phyloP scores from a whole-genome alignment of 257 asterid genomes.

The Solanum chilense region DNA sequence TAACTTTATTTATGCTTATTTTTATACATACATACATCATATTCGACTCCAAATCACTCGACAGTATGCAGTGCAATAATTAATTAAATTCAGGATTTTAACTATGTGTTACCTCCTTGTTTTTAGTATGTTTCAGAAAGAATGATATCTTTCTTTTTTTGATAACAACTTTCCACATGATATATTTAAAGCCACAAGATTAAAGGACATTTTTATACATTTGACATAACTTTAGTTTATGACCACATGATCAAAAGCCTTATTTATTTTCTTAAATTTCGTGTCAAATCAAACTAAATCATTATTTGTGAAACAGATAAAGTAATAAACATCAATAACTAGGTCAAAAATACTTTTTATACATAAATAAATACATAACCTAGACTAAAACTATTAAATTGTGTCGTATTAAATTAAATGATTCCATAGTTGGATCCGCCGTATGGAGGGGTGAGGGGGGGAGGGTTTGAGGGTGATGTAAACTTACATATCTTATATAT shows the following conservation, averaged over 20 bases:
- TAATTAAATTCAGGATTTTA: background rate
- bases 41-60: background rate
- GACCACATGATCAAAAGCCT: too few species aligned
- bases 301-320: too few species aligned
- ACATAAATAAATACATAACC: background rate
- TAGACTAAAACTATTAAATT: background rate
- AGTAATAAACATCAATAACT: background rate
- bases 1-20: background rate
- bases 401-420: background rate
- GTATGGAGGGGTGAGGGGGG: background rate
- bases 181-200: too few species aligned
- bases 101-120: rapidly evolving
- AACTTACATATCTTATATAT: background rate
- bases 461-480: background rate
- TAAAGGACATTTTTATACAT: too few species aligned
- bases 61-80: too few species aligned
- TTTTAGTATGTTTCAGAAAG: too few species aligned
- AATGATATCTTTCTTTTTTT: too few species aligned
- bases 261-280: too few species aligned
- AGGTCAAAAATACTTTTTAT: too few species aligned
- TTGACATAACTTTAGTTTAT: too few species aligned
- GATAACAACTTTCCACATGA: too few species aligned
- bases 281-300: too few species aligned
- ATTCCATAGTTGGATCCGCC: background rate
- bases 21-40: background rate